Conservation (phyloP, 768 basidiomycete genomes). For the Hericium coralloides region DNA sequence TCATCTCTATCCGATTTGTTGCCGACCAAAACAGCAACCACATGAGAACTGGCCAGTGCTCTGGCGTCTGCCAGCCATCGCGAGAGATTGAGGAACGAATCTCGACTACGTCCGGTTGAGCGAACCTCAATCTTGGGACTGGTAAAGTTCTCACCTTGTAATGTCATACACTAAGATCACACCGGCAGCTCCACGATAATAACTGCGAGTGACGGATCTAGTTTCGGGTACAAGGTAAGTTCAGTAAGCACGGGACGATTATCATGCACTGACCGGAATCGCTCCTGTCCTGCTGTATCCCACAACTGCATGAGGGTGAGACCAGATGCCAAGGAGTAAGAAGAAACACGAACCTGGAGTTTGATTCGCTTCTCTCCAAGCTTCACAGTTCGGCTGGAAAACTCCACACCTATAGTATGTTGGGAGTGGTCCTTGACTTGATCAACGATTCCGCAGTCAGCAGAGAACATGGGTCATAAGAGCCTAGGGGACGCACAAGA, state of each 20-base stretch:
- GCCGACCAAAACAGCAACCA: conserved; percentile 86
- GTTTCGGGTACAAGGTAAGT: conserved; percentile 22
- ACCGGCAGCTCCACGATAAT: conserved; percentile 91
- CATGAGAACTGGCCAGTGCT: conserved; percentile 84
- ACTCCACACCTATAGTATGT: conserved; percentile 98
- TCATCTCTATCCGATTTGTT: conserved; percentile 95
- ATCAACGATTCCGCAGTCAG: conserved; percentile 1
- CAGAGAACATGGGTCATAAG: conserved; percentile 2
- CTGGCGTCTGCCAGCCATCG: conserved; percentile 92
- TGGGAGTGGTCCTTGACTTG: conserved; percentile 93
- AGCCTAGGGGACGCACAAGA: conserved; percentile 52
- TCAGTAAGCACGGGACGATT: conserved; percentile 1
- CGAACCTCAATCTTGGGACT: conserved; percentile 5
- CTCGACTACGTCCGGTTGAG: conserved; percentile 46
- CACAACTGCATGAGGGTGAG: conserved; percentile 50
- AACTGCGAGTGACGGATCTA: conserved; percentile 84
- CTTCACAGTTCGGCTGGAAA: conserved; percentile 88
- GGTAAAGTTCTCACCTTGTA: conserved; percentile 52
- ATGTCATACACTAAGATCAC: conserved; percentile 93
- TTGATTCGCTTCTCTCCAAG: conserved; percentile 93
- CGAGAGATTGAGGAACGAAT: conserved; percentile 75
- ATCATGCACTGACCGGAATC: conserved; percentile 57
- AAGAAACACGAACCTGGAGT: conserved; percentile 59
- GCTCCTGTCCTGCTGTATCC: conserved; percentile 97
- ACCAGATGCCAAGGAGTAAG: background rate